A percentile compares a stretch with the other conserved stretches of the same genome.
Conservation (phyloP, 345 rosid species). For the Orychophragmus violaceus region DNA sequence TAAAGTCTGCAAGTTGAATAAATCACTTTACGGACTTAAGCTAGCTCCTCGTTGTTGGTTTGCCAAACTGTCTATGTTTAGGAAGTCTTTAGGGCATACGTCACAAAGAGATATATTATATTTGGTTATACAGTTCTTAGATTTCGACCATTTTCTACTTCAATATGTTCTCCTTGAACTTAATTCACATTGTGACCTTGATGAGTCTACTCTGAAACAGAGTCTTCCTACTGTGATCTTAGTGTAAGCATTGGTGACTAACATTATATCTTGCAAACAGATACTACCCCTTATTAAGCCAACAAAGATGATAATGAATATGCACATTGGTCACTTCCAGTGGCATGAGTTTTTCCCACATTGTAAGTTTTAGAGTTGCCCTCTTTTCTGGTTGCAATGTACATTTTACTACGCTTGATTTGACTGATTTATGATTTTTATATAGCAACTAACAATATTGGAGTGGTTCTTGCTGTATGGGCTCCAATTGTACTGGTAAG, state of each 20-base stretch:
- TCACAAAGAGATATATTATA: background rate
- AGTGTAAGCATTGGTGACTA: background rate
- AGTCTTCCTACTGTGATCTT: background rate
- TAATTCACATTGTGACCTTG: background rate
- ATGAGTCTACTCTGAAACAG: background rate
- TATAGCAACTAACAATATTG: slow-evolving; percentile 63
- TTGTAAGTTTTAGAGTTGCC: slow-evolving; percentile 36
- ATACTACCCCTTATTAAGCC: slow-evolving; percentile 76
- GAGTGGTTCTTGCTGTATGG: slow-evolving; percentile 84
- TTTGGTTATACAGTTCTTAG: background rate
- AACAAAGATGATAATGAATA: slow-evolving; percentile 64
- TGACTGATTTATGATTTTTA: slow-evolving; percentile 20
- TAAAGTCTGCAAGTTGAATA: no score
- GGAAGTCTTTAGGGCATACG: background rate
- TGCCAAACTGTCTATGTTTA: background rate
- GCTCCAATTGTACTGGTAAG: slow-evolving; percentile 85
- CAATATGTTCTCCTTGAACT: background rate
- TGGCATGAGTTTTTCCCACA: slow-evolving; percentile 89
- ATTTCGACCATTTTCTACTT: background rate
- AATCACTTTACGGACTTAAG: no score
- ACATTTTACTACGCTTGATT: background rate
- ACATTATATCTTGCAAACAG: slow-evolving; percentile 36
- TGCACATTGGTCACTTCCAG: slow-evolving; percentile 50
- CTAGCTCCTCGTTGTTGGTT: no score
- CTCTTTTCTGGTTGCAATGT: background rate